These are phyloP conservation scores for Exophiala xenobiotica DNA, from an alignment of 2,329 filamentous ascomycete species.

Conservation along the genomic window DNA sequence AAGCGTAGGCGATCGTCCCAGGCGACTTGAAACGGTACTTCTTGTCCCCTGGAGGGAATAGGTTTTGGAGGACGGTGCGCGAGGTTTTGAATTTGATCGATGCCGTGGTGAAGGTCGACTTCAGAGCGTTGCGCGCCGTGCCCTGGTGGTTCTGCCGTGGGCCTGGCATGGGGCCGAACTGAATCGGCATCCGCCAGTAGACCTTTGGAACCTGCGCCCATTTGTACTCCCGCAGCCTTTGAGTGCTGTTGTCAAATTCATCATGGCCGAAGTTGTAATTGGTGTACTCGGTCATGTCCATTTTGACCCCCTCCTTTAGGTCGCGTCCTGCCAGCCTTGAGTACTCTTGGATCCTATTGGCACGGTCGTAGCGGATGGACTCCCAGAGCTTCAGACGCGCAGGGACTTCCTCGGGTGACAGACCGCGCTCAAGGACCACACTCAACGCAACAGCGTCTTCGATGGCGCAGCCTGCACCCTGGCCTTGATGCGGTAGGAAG, in stretches of 20 bases:
- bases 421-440: slow-evolving; percentile 54
- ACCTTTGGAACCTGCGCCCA: slow-evolving; percentile 49
- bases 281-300: slow-evolving; percentile 31
- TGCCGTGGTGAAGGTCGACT: slow-evolving; percentile 46
- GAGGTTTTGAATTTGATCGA: slow-evolving; percentile 54
- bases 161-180: slow-evolving; percentile 50
- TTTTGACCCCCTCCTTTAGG: slow-evolving; percentile 26
- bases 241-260: slow-evolving; percentile 56
- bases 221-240: slow-evolving; percentile 52
- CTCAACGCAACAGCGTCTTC: slow-evolving; percentile 64
- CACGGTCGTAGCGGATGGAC: slow-evolving; percentile 57
- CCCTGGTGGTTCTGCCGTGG: slow-evolving; percentile 42
- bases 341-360: slow-evolving; percentile 57
- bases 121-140: slow-evolving; percentile 29
- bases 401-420: slow-evolving; percentile 47
- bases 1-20: slow-evolving; percentile 47
- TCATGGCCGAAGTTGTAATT: slow-evolving; percentile 60
- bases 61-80: slow-evolving; percentile 49
- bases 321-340: slow-evolving; percentile 56
- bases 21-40: slow-evolving; percentile 46
- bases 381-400: slow-evolving; percentile 61
- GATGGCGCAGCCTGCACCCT: slow-evolving; percentile 64
- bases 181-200: slow-evolving; percentile 48
- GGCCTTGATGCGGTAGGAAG: slow-evolving; percentile 63
- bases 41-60: slow-evolving; percentile 44